A percentile compares a stretch with the other conserved stretches of the same genome.
These are phyloP conservation scores for Myxozyma lipomycoides DNA, from an alignment of 805 yeast genomes.

Conservation along the genomic window DNA sequence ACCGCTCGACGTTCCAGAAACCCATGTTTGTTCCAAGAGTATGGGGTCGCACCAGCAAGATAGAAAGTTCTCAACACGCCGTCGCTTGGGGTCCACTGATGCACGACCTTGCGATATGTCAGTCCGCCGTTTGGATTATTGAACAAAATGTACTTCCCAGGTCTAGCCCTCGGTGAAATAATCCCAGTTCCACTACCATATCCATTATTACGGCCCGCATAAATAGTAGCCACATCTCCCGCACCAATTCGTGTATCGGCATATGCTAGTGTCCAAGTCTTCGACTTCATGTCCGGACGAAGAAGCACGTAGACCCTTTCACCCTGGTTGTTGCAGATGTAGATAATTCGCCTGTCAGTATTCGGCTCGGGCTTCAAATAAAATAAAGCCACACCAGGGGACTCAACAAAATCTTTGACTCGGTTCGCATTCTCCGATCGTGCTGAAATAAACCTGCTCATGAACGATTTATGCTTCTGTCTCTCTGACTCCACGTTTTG, in stretches of 20 bases:
- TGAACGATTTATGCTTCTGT: background rate
- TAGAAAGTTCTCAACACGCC: conserved; percentile 23
- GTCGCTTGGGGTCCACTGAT: conserved; percentile 24
- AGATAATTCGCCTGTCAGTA: conserved; percentile 18
- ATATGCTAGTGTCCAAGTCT: conserved; percentile 26
- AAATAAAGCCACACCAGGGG: conserved; percentile 14
- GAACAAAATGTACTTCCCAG: conserved; percentile 25
- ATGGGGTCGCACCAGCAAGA: conserved; percentile 20
- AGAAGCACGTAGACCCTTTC: conserved; percentile 22
- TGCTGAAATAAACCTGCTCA: background rate
- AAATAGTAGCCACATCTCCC: conserved; percentile 25
- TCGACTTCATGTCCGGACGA: conserved; percentile 18
- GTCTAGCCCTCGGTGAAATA: conserved; percentile 24
- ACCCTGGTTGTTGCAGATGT: conserved; percentile 23
- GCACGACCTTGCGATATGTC: conserved; percentile 26
- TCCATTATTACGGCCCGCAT: conserved; percentile 22
- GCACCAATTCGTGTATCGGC: conserved; percentile 12
- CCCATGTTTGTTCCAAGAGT: conserved; percentile 24
- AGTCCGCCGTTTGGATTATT: conserved; percentile 24
- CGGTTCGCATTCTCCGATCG: background rate
- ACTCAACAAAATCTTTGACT: conserved; percentile 2
- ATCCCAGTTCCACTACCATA: conserved; percentile 24
- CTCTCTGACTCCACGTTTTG: background rate
- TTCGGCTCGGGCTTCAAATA: conserved; percentile 21
- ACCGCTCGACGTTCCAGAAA: conserved; percentile 9